phyloP scores from a whole-genome alignment of 371 early-diverging fungal genomes.

The Dichotomocladium elegans region DNA sequence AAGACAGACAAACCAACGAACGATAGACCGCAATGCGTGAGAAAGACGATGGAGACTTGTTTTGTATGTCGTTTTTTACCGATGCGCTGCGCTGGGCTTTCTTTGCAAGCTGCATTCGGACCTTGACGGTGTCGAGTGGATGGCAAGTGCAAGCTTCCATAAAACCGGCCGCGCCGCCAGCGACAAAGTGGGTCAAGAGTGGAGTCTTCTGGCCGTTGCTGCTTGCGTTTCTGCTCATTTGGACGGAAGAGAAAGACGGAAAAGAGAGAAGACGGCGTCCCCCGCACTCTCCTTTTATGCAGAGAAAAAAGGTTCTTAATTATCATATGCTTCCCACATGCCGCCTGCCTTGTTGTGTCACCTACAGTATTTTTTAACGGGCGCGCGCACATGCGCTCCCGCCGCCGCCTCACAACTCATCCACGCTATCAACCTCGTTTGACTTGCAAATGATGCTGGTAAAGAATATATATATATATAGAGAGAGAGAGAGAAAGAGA shows the following conservation, averaged over 20 bases:
- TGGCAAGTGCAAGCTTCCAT: constrained; percentile 93
- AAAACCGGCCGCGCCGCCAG: constrained; percentile 93
- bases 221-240: constrained; percentile 29
- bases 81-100: constrained; percentile 34
- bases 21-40: too few species aligned
- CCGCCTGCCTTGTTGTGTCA: too few species aligned
- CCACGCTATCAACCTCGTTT: too few species aligned
- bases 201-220: constrained; percentile 34
- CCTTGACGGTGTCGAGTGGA: constrained; percentile 97
- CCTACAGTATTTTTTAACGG: too few species aligned
- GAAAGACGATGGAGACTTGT: background rate
- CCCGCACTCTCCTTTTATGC: background rate
- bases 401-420: too few species aligned
- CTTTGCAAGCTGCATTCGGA: constrained; percentile 84
- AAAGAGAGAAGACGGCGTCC: background rate
- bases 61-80: constrained; percentile 22
- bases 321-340: background rate
- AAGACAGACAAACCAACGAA: background rate
- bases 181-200: constrained; percentile 69
- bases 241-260: constrained; percentile 1
- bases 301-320: background rate
- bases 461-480: too few species aligned
- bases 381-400: too few species aligned
- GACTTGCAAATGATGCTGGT: too few species aligned
- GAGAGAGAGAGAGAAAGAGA: too few species aligned